phyloP scores from a whole-genome alignment of 345 rosid genomes.

The Noccaea bulbosa region DNA sequence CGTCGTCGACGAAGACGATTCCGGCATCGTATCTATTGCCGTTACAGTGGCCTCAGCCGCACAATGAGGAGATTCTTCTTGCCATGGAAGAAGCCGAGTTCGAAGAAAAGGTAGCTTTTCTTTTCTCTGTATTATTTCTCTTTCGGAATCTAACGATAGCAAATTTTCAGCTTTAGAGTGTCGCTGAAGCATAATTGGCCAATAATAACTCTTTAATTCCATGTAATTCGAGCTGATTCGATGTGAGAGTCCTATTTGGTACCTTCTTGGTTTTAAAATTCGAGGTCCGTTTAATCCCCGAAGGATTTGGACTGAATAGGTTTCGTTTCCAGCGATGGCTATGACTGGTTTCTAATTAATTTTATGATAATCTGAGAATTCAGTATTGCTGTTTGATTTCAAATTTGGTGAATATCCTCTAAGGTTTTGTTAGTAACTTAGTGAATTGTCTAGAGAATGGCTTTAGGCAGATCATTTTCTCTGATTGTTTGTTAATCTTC shows the following conservation, averaged over 20 bases:
- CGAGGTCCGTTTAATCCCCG: not conserved
- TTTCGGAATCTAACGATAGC: not conserved
- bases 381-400: slow-evolving; percentile 14
- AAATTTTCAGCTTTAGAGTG: not conserved
- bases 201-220: not conserved
- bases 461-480: slow-evolving; percentile 4
- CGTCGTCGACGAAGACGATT: slow-evolving; percentile 59
- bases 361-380: not conserved
- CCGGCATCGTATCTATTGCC: slow-evolving; percentile 75
- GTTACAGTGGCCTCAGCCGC: slow-evolving; percentile 76
- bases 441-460: not conserved
- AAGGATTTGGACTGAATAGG: slow-evolving; percentile 1
- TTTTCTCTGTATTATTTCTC: not conserved
- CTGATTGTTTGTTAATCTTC: not conserved
- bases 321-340: slow-evolving; percentile 3
- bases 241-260: slow-evolving; percentile 10
- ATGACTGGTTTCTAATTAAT: not conserved
- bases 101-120: slow-evolving; percentile 65
- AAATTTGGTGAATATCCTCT: not conserved
- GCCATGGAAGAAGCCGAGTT: slow-evolving; percentile 87
- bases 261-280: slow-evolving; percentile 3
- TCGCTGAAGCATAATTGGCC: not conserved
- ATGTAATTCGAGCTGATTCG: not conserved
- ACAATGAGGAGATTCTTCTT: slow-evolving; percentile 76
- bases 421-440: slow-evolving; percentile 9